Evolutionary conservation across 2,329 filamentous ascomycete genomes (phyloP), one percentile per base, ranked within the genome.

Genomic region (Exophiala oligosperma): DNA sequence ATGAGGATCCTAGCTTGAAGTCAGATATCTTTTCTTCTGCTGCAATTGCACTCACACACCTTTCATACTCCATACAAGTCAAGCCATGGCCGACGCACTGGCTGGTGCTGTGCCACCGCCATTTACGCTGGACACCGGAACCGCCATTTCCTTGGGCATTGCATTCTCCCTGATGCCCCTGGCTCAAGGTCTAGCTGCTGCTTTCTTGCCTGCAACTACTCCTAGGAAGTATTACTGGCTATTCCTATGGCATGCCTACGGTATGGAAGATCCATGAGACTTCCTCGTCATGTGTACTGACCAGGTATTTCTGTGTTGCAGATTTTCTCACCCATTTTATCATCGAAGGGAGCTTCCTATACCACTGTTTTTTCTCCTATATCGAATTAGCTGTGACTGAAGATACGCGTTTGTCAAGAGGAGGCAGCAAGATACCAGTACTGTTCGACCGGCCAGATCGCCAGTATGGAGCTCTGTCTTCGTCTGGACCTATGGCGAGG

Each of bases 181-280:
- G 53, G 82, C 84, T 49, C 83, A 82, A 69, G 28, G 75, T 29
- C 72, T 78, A 52, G 82, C 81, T 43, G 67, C 74, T 17, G 67
- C 69, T 43, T 70, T 82, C 8, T 78, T 89, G 26, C 83, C 87
- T 3, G 70, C 75, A 17, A 69, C 78, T 1, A 78, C 85, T 9
- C 75, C 82, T 1, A 71, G 76, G 38, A 91, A 92, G 61, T 66
- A 67, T 46, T 63, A 66, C 41, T 77, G 90, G 71, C 86, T 97
- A 64, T 96, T 96, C 81, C 84, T 95, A 76, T 97, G 93, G 93
- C 92, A 97, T 77, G 83, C 90, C 38, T 95, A 96, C 76, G 92
- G 40, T 43, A 43, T 43, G 40, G 21, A n/a, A 17, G 40, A 21
- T 9, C 21, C 40, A 17, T n/a, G n/a, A 43, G 40, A 40, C 40